Evolutionary conservation across 345 rosid genomes (phyloP).

Genomic region (Geranium brycei): DNA sequence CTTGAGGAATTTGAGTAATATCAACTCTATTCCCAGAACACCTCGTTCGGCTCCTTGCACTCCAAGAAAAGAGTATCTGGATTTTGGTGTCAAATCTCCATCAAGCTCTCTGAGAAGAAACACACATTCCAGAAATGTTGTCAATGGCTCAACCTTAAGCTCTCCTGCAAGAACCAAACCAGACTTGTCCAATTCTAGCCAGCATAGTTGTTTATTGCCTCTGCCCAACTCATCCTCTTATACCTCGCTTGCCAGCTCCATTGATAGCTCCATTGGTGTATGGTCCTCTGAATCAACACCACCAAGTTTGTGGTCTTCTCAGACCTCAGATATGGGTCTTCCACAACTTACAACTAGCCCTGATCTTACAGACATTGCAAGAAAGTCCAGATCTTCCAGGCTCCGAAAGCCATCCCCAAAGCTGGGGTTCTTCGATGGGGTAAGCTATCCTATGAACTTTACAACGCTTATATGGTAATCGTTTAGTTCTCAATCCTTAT

Average conservation of each 20-base stretch:
- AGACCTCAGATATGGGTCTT: slow-evolving; percentile 6
- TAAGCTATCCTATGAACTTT: slow-evolving; percentile 9
- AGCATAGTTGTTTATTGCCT: slow-evolving; percentile 6
- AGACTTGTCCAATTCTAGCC: slow-evolving; percentile 9
- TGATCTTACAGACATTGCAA: slow-evolving; percentile 4
- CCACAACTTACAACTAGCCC: slow-evolving; percentile 1
- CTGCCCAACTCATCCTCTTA: slow-evolving; percentile 12
- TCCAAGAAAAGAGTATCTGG: not conserved
- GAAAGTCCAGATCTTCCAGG: slow-evolving; percentile 19
- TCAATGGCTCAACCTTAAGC: slow-evolving; percentile 11
- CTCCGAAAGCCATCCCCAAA: slow-evolving; percentile 37
- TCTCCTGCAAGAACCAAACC: slow-evolving; percentile 15
- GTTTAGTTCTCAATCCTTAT: not conserved
- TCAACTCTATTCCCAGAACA: slow-evolving; percentile 10
- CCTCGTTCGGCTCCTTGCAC: not conserved
- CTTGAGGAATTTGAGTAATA: slow-evolving; percentile 7
- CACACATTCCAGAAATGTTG: not conserved
- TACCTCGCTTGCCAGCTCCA: slow-evolving; percentile 16
- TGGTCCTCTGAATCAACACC: slow-evolving; percentile 15
- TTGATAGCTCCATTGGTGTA: slow-evolving; percentile 1
- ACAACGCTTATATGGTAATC: not conserved
- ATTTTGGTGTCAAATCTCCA: slow-evolving; percentile 12
- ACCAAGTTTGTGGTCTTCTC: slow-evolving; percentile 8
- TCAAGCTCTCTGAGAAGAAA: slow-evolving; percentile 11
- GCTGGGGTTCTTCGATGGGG: slow-evolving; percentile 38